These are phyloP conservation scores for Euphrasia confusa DNA, from an alignment of 257 asterid genomes.

Conservation along the genomic window DNA sequence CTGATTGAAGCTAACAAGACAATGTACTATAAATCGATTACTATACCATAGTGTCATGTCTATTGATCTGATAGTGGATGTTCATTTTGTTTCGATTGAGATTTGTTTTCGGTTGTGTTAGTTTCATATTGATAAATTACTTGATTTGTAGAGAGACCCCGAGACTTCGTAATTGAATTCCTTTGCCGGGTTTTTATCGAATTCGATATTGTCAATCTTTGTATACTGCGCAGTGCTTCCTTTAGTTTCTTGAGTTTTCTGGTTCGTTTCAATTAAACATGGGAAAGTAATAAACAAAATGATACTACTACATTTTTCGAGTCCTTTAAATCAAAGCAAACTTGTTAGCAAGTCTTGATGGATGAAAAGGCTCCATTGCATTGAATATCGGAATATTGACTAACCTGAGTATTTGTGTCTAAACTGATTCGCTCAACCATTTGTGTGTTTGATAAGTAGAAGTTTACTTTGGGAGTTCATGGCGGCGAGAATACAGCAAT, in stretches of 20 bases:
- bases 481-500: conserved; percentile 53
- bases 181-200: too few relatives aligned
- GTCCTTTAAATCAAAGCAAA: too few relatives aligned
- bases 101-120: neutral
- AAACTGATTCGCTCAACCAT: neutral
- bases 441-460: conserved; percentile 18
- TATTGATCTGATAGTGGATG: neutral
- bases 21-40: neutral
- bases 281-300: too few relatives aligned
- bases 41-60: neutral
- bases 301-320: too few relatives aligned
- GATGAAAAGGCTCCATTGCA: too few relatives aligned
- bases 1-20: neutral
- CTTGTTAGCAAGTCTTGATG: too few relatives aligned
- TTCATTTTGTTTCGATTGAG: neutral
- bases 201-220: too few relatives aligned
- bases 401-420: neutral
- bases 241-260: too few relatives aligned
- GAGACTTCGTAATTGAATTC: neutral
- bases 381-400: too few relatives aligned
- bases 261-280: too few relatives aligned
- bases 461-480: conserved; percentile 26
- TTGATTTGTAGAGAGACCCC: neutral
- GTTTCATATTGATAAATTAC: neutral
- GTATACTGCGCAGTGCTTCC: too few relatives aligned